Evolutionary conservation across 2,329 filamentous ascomycete genomes (phyloP).

Genomic region (Trichoderma breve): DNA sequence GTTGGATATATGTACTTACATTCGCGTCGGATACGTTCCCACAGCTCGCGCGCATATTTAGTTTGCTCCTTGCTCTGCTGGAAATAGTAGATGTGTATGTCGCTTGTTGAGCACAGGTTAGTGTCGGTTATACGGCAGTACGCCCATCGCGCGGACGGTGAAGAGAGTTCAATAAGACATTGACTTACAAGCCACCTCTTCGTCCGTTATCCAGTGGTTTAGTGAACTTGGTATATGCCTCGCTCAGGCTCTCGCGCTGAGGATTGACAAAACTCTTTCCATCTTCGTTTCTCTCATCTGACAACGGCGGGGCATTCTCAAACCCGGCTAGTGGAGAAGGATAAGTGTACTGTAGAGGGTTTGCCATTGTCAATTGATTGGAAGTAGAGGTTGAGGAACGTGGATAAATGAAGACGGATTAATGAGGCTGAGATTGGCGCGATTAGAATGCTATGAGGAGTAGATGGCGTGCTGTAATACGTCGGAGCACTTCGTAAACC

Average conservation of each 20-base stretch:
- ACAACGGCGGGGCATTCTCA: constrained; percentile 53
- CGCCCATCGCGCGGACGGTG: neutral
- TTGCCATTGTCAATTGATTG: constrained; percentile 1
- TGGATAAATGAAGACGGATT: neutral
- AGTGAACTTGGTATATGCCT: constrained; percentile 68
- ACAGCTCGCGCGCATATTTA: constrained; percentile 68
- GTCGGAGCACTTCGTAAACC: neutral
- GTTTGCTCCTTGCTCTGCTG: constrained; percentile 60
- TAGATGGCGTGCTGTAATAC: neutral
- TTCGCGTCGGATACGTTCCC: constrained; percentile 76
- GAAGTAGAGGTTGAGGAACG: neutral
- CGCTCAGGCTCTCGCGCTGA: constrained; percentile 57
- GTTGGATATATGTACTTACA: constrained; percentile 51
- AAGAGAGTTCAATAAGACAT: neutral
- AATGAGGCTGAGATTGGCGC: neutral
- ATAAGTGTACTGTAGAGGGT: constrained; percentile 14
- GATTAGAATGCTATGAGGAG: neutral
- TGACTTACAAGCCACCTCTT: constrained; percentile 69
- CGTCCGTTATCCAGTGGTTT: constrained; percentile 64
- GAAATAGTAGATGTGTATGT: constrained; percentile 83
- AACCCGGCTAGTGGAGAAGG: constrained; percentile 48
- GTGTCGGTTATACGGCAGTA: neutral
- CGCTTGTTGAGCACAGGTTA: constrained; percentile 42
- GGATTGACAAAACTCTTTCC: constrained; percentile 76
- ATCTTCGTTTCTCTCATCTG: constrained; percentile 62